These are phyloP conservation scores for Penicillium verhagenii DNA, from an alignment of 495 filamentous ascomycete genomes.

Conservation along the genomic window DNA sequence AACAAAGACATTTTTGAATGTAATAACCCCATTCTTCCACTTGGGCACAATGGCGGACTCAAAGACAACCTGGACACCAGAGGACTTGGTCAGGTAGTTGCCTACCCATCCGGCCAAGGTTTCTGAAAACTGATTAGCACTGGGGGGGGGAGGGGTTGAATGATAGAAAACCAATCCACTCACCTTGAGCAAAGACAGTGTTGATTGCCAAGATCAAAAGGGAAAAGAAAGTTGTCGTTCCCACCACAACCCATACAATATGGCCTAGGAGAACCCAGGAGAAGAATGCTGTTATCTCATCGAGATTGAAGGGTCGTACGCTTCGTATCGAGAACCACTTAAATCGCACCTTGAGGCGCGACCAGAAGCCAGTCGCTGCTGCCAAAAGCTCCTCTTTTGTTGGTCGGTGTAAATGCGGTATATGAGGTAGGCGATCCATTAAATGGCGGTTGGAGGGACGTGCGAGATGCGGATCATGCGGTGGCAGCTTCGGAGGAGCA, in stretches of 20 bases:
- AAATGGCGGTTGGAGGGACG: slow-evolving; percentile 45
- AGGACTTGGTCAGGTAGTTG: slow-evolving; percentile 92
- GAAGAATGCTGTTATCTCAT: slow-evolving; percentile 92
- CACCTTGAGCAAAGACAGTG: slow-evolving; percentile 93
- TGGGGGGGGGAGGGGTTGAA: background rate
- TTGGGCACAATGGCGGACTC: slow-evolving; percentile 96
- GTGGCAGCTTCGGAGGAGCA: background rate
- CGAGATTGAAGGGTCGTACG: slow-evolving; percentile 90
- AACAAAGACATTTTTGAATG: slow-evolving; percentile 95
- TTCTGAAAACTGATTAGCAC: slow-evolving; percentile 53
- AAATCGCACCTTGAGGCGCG: slow-evolving; percentile 85
- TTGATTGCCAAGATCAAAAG: slow-evolving; percentile 86
- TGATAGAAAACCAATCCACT: slow-evolving; percentile 12
- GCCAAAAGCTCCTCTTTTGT: slow-evolving; percentile 91
- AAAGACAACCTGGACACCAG: slow-evolving; percentile 93
- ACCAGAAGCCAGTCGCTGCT: slow-evolving; percentile 90
- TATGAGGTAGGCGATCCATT: slow-evolving; percentile 62
- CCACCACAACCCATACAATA: slow-evolving; percentile 88
- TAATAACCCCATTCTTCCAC: slow-evolving; percentile 92
- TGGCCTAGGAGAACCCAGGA: slow-evolving; percentile 95
- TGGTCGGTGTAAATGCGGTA: slow-evolving; percentile 76
- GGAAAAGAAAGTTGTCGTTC: slow-evolving; percentile 96
- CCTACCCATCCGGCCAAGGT: slow-evolving; percentile 90
- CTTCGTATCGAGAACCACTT: slow-evolving; percentile 98
- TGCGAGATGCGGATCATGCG: slow-evolving; percentile 15